phyloP scores from a whole-genome alignment of 441 rosid genomes.

The Dalechampia spathulata region DNA sequence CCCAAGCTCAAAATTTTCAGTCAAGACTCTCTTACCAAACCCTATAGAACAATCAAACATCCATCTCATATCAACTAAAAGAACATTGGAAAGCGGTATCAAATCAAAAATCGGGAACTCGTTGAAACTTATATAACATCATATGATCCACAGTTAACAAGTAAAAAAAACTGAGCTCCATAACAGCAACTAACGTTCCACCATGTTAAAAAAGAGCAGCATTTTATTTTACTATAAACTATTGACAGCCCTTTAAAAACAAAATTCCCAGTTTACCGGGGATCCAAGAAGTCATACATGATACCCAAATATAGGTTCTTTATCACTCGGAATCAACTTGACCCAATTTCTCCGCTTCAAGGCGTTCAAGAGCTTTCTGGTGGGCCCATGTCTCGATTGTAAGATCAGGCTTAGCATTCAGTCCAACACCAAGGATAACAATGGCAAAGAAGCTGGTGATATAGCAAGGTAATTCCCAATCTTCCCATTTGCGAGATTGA shows the following conservation, averaged over 20 bases:
- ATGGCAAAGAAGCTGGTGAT: constrained; percentile 83
- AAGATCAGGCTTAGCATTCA: constrained; percentile 93
- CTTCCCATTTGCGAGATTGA: constrained; percentile 91
- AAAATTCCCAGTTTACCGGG: background rate
- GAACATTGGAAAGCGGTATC: background rate
- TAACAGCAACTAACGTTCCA: background rate
- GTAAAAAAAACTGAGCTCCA: constrained; percentile 1
- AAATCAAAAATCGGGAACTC: too few relatives aligned
- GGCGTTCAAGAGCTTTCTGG: constrained; percentile 79
- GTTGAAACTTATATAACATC: too few relatives aligned
- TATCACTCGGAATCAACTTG: constrained; percentile 9
- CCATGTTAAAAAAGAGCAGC: background rate
- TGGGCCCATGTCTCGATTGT: constrained; percentile 96
- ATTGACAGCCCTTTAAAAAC: background rate
- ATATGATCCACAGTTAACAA: background rate
- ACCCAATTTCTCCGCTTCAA: constrained; percentile 40
- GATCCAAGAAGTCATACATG: constrained; percentile 3
- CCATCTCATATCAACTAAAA: background rate
- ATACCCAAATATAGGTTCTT: background rate
- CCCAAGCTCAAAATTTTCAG: background rate
- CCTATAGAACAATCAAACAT: background rate
- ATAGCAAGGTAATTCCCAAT: constrained; percentile 97
- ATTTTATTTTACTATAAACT: constrained; percentile 14
- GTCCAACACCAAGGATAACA: constrained; percentile 88
- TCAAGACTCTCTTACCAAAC: background rate